Conservation (phyloP, 208 protist species). For the Leishmania lainsoni region DNA sequence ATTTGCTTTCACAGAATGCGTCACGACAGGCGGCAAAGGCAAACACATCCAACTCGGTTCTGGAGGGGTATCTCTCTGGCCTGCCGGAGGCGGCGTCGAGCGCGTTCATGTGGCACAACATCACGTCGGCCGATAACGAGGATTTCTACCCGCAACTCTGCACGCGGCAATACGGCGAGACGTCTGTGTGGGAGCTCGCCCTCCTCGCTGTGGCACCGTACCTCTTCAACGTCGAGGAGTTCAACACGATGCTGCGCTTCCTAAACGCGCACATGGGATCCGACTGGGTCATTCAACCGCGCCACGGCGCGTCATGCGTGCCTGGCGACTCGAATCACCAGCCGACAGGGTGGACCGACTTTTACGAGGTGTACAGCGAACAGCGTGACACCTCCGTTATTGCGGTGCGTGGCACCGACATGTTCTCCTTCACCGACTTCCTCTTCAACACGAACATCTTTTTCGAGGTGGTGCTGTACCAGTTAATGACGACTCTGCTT, state of each 20-base stretch:
- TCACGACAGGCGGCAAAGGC: constrained; percentile 16
- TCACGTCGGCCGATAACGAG: constrained; percentile 34
- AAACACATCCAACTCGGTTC: constrained; percentile 15
- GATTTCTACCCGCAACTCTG: constrained; percentile 84
- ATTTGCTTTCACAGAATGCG: constrained; percentile 49
- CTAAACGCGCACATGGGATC: constrained; percentile 65
- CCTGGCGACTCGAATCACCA: constrained; percentile 47
- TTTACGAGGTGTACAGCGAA: constrained; percentile 77
- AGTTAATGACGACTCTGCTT: constrained; percentile 63
- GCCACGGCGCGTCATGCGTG: constrained; percentile 51
- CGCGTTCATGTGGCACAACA: constrained; percentile 64
- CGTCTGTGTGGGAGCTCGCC: constrained; percentile 72
- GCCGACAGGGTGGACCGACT: constrained; percentile 64
- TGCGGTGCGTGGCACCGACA: constrained; percentile 73
- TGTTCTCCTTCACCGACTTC: constrained; percentile 74
- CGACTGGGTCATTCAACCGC: constrained; percentile 68
- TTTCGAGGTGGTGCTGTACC: constrained; percentile 76
- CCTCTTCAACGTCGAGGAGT: constrained; percentile 61
- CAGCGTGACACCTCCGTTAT: constrained; percentile 65
- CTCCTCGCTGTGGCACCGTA: constrained; percentile 66
- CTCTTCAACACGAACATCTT: constrained; percentile 82
- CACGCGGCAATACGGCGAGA: constrained; percentile 56
- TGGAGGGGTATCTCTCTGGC: constrained; percentile 21
- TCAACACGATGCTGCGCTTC: constrained; percentile 62
- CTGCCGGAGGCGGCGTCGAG: constrained; percentile 29